Percentiles rank a stretch among this genome's conserved stretches.
Conservation (phyloP, 2,329 filamentous ascomycete species). For the Calycina marina region DNA sequence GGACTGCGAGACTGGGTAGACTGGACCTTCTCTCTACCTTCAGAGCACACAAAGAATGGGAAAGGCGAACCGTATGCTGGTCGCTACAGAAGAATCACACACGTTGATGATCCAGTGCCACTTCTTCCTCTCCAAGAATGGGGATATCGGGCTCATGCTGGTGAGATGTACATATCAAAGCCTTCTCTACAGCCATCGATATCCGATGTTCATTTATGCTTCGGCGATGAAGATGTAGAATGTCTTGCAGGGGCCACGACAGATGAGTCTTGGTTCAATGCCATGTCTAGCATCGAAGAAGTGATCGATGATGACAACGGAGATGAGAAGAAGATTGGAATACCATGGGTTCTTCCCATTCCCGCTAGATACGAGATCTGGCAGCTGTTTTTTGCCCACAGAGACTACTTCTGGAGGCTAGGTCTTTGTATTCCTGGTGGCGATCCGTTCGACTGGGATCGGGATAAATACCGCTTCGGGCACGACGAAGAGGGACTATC, state of each 20-base stretch:
- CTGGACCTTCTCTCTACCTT: constrained; percentile 7
- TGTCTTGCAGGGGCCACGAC: constrained; percentile 49
- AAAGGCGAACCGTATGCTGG: neutral
- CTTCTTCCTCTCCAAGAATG: constrained; percentile 75
- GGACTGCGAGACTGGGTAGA: constrained; percentile 29
- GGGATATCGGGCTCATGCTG: constrained; percentile 74
- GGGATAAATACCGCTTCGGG: constrained; percentile 1
- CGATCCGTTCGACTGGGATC: constrained; percentile 1
- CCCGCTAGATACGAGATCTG: constrained; percentile 56
- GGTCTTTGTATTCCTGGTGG: constrained; percentile 64
- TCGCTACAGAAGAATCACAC: constrained; percentile 66
- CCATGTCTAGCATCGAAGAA: neutral
- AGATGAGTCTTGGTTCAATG: constrained; percentile 6
- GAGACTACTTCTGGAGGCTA: constrained; percentile 93
- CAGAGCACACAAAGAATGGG: constrained; percentile 2
- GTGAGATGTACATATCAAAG: constrained; percentile 77
- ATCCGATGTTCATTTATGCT: constrained; percentile 56
- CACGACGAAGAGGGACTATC: neutral
- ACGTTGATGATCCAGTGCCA: constrained; percentile 76
- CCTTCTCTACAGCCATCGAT: constrained; percentile 50
- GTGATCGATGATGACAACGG: constrained; percentile 29
- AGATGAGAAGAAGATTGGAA: constrained; percentile 11
- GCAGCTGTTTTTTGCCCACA: constrained; percentile 83
- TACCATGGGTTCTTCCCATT: constrained; percentile 17
- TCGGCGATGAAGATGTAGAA: constrained; percentile 50